Conservation (phyloP, 139 green algal genomes). For the Desmodesmus armatus region DNA sequence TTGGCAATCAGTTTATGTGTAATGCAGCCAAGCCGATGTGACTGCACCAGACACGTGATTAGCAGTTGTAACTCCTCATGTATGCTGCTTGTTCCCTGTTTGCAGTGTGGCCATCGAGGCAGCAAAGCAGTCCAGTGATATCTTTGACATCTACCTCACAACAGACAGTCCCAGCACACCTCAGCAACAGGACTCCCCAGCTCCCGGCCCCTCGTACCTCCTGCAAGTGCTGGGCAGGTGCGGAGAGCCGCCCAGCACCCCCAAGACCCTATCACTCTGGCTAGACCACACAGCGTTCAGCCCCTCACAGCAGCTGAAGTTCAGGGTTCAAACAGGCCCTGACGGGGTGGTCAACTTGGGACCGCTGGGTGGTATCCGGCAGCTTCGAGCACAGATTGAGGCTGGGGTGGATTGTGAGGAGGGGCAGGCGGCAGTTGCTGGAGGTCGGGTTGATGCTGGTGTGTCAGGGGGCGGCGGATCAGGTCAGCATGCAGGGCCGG, state of each 20-base stretch:
- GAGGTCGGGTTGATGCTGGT: background rate
- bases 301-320: background rate
- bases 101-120: background rate
- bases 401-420: background rate
- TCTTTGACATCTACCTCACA: slow-evolving; percentile 28
- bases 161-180: background rate
- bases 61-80: background rate
- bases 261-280: background rate
- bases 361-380: background rate
- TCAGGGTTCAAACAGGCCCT: slow-evolving; percentile 16
- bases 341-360: slow-evolving; percentile 9
- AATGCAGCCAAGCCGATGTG: no score
- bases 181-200: slow-evolving; percentile 25
- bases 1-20: no score
- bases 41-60: no score
- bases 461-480: background rate
- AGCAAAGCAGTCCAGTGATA: background rate
- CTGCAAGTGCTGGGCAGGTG: slow-evolving; percentile 26
- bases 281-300: slow-evolving; percentile 15
- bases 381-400: background rate
- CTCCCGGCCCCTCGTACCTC: background rate
- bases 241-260: background rate
- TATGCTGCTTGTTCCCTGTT: background rate
- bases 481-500: background rate
- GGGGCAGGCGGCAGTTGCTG: background rate